phyloP scores from a whole-genome alignment of 441 rosid species.

The Pelargonium australe region DNA sequence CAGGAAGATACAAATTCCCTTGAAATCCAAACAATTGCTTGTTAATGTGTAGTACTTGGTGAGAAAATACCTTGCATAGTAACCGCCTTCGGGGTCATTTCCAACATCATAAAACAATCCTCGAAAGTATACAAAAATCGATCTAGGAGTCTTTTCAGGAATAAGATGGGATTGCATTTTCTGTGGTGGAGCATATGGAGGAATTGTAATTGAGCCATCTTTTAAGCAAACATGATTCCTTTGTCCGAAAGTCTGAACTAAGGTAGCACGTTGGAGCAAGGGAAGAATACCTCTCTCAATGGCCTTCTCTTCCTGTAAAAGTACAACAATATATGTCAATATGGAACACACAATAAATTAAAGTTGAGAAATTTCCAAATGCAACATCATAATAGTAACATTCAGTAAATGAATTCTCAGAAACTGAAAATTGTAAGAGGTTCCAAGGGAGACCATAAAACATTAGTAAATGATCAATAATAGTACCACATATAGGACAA shows the following conservation, averaged over 20 bases:
- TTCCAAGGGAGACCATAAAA: neutral
- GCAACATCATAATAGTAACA: neutral
- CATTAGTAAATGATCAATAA: neutral
- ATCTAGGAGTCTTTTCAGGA: slow-evolving; percentile 64
- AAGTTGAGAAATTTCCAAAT: slow-evolving; percentile 6
- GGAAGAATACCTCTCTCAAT: slow-evolving; percentile 69
- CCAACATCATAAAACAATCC: slow-evolving; percentile 78
- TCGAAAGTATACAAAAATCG: slow-evolving; percentile 69
- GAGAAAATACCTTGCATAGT: slow-evolving; percentile 54
- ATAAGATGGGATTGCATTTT: slow-evolving; percentile 71
- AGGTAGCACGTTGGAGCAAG: slow-evolving; percentile 64
- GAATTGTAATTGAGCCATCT: slow-evolving; percentile 67
- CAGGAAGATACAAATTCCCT: neutral
- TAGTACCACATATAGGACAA: neutral
- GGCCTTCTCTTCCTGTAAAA: slow-evolving; percentile 63
- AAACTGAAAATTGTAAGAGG: neutral
- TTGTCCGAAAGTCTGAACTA: slow-evolving; percentile 78
- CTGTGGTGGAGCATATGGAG: slow-evolving; percentile 82
- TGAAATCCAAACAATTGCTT: neutral
- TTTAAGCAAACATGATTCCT: slow-evolving; percentile 69
- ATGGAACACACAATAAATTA: neutral
- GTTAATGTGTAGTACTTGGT: neutral
- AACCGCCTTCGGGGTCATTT: slow-evolving; percentile 78
- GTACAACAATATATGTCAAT: no score
- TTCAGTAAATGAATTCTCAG: no score